Conservation (phyloP, 352 stramenopile species). For the Saprolegnia diclina region DNA sequence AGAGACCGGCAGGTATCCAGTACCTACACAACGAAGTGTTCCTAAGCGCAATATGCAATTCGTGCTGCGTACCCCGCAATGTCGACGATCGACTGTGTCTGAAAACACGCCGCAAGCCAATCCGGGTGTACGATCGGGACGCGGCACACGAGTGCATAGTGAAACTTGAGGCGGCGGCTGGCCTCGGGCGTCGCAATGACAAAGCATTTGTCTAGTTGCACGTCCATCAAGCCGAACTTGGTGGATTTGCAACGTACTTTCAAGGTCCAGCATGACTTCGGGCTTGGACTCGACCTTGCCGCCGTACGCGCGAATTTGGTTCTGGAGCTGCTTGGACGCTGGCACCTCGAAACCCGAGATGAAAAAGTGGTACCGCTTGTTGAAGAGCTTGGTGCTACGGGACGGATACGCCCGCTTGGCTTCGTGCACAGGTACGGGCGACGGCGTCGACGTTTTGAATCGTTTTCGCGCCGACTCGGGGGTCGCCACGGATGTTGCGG, state of each 20-base stretch:
- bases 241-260: background rate
- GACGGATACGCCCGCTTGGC: background rate
- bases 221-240: background rate
- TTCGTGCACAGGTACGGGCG: background rate
- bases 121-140: conserved; percentile 77
- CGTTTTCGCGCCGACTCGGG: background rate
- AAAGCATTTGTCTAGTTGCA: conserved; percentile 14
- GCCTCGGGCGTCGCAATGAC: conserved; percentile 61
- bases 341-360: conserved; percentile 11
- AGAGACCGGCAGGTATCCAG: conserved; percentile 18
- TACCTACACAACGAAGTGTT: background rate
- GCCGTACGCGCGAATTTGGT: conserved; percentile 15
- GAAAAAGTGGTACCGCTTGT: conserved; percentile 6
- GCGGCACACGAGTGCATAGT: conserved; percentile 69
- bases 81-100: conserved; percentile 39
- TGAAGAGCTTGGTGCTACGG: background rate
- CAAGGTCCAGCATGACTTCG: background rate
- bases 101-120: conserved; percentile 66
- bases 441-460: background rate
- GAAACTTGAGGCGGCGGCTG: conserved; percentile 78
- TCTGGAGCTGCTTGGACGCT: conserved; percentile 1
- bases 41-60: background rate
- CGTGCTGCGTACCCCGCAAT: conserved; percentile 47
- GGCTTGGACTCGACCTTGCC: background rate
- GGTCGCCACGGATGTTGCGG: background rate